phyloP scores from a whole-genome alignment of 2,329 filamentous ascomycete genomes.

The Fusarium musae region DNA sequence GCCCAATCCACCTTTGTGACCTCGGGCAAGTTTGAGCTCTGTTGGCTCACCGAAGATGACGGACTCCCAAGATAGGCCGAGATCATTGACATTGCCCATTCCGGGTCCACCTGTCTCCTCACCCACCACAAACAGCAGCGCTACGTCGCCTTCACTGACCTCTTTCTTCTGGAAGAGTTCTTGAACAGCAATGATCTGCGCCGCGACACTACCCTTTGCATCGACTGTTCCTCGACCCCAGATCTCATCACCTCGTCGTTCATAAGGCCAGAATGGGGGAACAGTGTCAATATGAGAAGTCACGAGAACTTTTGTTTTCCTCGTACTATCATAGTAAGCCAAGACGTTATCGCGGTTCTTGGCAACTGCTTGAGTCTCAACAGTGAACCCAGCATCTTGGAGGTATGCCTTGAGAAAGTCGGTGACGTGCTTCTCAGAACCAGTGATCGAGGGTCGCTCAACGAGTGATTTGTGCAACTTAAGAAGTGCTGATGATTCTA shows the following conservation, averaged over 20 bases:
- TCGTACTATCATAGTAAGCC: neutral
- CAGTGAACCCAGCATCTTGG: neutral
- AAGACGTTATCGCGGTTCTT: neutral
- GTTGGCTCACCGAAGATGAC: conserved; percentile 10
- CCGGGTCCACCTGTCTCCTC: neutral
- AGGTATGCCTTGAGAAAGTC: conserved; percentile 5
- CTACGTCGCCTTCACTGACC: neutral
- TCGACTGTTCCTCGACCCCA: conserved; percentile 8
- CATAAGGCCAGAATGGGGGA: conserved; percentile 4
- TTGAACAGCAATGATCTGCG: neutral
- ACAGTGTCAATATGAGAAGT: conserved; percentile 15
- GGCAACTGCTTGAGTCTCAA: neutral
- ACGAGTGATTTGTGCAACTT: conserved; percentile 1
- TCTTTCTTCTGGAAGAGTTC: accelerated
- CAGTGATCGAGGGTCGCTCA: neutral
- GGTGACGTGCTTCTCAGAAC: neutral
- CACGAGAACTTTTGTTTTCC: neutral
- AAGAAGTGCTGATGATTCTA: neutral
- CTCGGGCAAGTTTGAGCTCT: conserved; percentile 1
- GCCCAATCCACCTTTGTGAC: neutral
- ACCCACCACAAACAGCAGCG: neutral
- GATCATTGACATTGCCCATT: neutral
- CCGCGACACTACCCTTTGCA: neutral
- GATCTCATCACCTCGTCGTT: conserved; percentile 6
- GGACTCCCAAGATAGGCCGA: conserved; percentile 4